Evolutionary conservation across 495 filamentous ascomycete genomes (phyloP).

Genomic region (Collariella sp.): DNA sequence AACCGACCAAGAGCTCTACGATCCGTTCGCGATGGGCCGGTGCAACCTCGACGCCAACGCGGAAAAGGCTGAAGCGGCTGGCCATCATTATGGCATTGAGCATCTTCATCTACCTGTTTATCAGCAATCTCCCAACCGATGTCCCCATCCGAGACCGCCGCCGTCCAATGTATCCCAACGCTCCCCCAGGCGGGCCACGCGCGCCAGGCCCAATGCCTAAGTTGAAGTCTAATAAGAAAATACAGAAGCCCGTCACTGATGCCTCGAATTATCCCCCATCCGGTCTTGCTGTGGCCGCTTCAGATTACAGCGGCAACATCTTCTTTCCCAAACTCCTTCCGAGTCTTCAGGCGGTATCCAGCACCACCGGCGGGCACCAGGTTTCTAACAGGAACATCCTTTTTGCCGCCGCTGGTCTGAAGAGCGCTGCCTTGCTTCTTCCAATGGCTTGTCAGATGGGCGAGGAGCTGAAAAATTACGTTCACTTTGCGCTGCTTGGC

Average conservation of each 20-base stretch:
- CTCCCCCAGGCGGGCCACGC: constrained; percentile 12
- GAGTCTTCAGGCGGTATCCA: constrained; percentile 33
- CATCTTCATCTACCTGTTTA: constrained; percentile 33
- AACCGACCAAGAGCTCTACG: constrained; percentile 21
- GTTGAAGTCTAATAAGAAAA: constrained; percentile 13
- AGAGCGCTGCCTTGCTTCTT: constrained; percentile 47
- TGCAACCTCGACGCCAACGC: constrained; percentile 21
- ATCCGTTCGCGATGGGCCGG: constrained; percentile 28
- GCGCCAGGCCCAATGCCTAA: constrained; percentile 17
- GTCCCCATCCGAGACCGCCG: constrained; percentile 23
- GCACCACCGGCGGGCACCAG: constrained; percentile 31
- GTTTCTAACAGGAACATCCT: constrained; percentile 46
- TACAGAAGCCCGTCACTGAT: neutral
- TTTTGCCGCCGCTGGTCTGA: constrained; percentile 49
- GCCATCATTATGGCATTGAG: constrained; percentile 24
- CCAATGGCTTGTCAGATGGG: constrained; percentile 57
- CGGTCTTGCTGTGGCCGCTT: neutral
- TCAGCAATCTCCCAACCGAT: constrained; percentile 37
- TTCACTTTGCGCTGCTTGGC: constrained; percentile 52
- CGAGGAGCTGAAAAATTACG: constrained; percentile 44
- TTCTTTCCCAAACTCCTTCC: constrained; percentile 29
- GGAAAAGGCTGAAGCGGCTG: constrained; percentile 34
- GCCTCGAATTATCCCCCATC: neutral
- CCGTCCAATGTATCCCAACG: constrained; percentile 22
- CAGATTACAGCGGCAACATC: constrained; percentile 34